Percentiles rank a stretch among this genome's conserved stretches.
Evolutionary conservation across 768 basidiomycete species (phyloP).

Genomic region (Tulasnella sp.): DNA sequence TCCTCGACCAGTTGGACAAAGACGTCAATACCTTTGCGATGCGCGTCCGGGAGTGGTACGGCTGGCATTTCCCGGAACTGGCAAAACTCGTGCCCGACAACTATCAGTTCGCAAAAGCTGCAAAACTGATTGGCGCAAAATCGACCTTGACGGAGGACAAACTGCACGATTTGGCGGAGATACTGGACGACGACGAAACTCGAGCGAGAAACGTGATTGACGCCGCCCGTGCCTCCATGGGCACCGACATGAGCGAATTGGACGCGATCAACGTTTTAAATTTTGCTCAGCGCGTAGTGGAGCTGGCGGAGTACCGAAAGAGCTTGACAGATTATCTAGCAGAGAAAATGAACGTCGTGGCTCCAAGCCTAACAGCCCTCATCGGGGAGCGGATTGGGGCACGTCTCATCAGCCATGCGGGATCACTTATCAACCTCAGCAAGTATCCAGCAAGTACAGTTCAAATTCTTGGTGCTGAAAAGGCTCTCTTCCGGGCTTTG

Average conservation of each 20-base stretch:
- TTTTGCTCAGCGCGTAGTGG: constrained; percentile 86
- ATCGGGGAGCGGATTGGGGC: constrained; percentile 92
- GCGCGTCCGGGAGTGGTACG: constrained; percentile 98
- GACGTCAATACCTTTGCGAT: constrained; percentile 98
- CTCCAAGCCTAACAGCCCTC: constrained; percentile 85
- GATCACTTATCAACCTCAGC: constrained; percentile 91
- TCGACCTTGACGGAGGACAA: constrained; percentile 73
- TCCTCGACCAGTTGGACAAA: constrained; percentile 98
- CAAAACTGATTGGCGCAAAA: constrained; percentile 87
- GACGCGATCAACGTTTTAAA: constrained; percentile 94
- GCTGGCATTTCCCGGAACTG: constrained; percentile 98
- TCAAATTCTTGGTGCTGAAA: constrained; percentile 96
- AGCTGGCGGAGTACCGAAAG: constrained; percentile 91
- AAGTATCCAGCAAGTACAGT: constrained; percentile 99
- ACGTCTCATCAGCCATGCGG: constrained; percentile 90
- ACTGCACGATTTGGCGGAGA: constrained; percentile 68
- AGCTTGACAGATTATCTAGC: constrained; percentile 78
- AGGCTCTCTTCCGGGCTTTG: constrained; percentile 92
- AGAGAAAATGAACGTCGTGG: constrained; percentile 98
- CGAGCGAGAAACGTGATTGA: constrained; percentile 92
- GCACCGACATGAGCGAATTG: constrained; percentile 81
- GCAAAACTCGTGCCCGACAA: constrained; percentile 91
- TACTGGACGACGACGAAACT: constrained; percentile 80
- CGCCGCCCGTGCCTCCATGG: constrained; percentile 92
- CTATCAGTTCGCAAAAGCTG: constrained; percentile 83